These are phyloP conservation scores for Zhuliangozyma parablackwelliae DNA, from an alignment of 1,139 yeast species.

Conservation along the genomic window DNA sequence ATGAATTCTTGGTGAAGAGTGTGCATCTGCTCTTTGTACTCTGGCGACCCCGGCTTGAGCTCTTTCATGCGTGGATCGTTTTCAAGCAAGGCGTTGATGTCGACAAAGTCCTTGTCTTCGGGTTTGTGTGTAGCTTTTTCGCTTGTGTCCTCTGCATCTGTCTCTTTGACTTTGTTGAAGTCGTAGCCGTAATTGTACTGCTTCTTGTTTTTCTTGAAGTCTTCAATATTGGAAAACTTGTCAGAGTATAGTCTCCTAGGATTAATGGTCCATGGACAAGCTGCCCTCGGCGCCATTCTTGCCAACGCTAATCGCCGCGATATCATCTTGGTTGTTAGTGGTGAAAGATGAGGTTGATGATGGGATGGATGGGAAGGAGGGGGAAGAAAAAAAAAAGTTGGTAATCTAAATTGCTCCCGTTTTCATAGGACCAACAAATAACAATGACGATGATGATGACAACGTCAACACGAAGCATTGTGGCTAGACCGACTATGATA, in stretches of 20 bases:
- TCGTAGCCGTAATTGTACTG: slow-evolving; percentile 31
- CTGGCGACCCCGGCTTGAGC: slow-evolving; percentile 32
- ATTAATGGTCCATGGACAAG: no score
- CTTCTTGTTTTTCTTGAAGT: slow-evolving; percentile 36
- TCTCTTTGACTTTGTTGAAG: slow-evolving; percentile 24
- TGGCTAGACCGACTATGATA: no score
- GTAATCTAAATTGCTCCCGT: no score
- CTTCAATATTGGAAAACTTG: slow-evolving; percentile 20
- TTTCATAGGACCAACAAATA: no score
- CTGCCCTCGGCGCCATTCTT: no score
- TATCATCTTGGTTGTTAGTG: slow-evolving; percentile 14
- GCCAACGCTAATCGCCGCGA: no score
- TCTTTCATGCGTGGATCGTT: slow-evolving; percentile 31
- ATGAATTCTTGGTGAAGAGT: slow-evolving; percentile 26
- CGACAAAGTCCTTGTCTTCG: slow-evolving; percentile 14
- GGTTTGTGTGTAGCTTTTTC: no score
- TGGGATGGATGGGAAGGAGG: neutral
- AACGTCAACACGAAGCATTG: no score
- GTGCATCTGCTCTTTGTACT: slow-evolving; percentile 32
- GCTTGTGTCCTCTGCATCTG: slow-evolving; percentile 9
- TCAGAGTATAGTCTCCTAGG: neutral
- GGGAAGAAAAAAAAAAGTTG: no score
- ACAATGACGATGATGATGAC: no score
- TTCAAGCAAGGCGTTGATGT: slow-evolving; percentile 23
- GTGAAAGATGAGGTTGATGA: slow-evolving; percentile 23